phyloP scores from a whole-genome alignment of 805 yeast species.

The Metschnikowia dekortorum region DNA sequence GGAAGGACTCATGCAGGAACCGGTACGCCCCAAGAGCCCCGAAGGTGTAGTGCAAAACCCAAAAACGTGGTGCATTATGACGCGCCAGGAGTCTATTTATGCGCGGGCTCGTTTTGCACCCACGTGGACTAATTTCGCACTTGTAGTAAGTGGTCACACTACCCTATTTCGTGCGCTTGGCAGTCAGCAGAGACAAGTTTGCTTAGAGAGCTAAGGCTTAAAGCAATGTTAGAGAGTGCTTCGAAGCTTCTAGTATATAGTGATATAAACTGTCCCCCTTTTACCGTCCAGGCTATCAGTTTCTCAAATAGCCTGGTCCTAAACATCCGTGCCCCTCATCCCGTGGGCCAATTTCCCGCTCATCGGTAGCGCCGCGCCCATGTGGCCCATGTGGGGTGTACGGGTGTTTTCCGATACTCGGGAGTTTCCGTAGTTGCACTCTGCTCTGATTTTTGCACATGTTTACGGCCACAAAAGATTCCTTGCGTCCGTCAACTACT shows the following conservation, averaged over 20 bases:
- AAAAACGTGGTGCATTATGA: conserved; percentile 1
- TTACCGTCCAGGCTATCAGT: no score
- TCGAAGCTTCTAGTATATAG: no score
- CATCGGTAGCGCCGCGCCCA: conserved; percentile 4
- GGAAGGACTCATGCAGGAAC: background rate
- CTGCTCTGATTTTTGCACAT: no score
- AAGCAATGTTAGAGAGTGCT: no score
- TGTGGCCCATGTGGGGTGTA: conserved; percentile 4
- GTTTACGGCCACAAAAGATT: no score
- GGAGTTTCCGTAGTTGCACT: background rate
- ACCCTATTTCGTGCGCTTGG: conserved; percentile 5
- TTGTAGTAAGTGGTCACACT: conserved; percentile 16
- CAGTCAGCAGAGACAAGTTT: conserved; percentile 3
- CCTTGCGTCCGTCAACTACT: no score
- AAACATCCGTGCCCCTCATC: background rate
- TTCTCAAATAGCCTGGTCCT: background rate
- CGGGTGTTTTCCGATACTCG: background rate
- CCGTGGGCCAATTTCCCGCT: background rate
- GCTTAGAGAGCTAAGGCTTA: background rate
- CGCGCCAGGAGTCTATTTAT: background rate
- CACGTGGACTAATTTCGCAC: conserved; percentile 13
- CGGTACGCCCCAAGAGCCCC: background rate
- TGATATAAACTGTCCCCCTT: no score
- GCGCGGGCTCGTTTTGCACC: conserved; percentile 10
- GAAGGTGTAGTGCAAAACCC: background rate